Evolutionary conservation across 2,329 filamentous ascomycete genomes (phyloP).

Genomic region (Magnaporthales sp.): DNA sequence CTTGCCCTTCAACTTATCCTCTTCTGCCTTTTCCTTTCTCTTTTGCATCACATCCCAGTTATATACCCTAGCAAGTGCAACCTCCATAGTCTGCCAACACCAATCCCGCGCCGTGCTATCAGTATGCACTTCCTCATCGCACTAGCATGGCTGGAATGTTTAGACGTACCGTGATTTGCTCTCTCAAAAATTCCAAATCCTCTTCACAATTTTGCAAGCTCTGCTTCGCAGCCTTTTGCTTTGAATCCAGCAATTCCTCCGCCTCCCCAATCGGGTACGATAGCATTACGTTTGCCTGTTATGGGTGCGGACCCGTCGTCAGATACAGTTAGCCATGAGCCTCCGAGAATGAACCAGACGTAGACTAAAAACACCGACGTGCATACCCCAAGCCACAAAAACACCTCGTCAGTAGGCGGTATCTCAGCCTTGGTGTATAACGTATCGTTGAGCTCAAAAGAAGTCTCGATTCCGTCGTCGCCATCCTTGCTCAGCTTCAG

Average conservation of each 20-base stretch:
- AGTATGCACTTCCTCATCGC: background rate
- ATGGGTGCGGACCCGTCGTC: too few species aligned
- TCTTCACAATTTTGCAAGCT: slow-evolving; percentile 87
- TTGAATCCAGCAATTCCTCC: slow-evolving; percentile 65
- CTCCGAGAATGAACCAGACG: slow-evolving; percentile 34
- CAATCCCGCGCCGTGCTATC: background rate
- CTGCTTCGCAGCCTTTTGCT: slow-evolving; percentile 69
- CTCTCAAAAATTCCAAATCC: slow-evolving; percentile 87
- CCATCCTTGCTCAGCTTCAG: slow-evolving; percentile 43
- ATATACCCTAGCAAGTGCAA: slow-evolving; percentile 93
- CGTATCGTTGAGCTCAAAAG: slow-evolving; percentile 94
- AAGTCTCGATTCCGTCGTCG: slow-evolving; percentile 69
- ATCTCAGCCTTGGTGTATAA: slow-evolving; percentile 83
- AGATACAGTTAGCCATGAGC: background rate
- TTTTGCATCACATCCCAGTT: slow-evolving; percentile 98
- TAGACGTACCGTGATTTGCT: slow-evolving; percentile 79
- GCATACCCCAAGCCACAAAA: slow-evolving; percentile 86
- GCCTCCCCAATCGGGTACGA: slow-evolving; percentile 89
- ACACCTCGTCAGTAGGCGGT: slow-evolving; percentile 79
- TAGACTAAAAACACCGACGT: slow-evolving; percentile 83
- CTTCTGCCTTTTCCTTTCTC: slow-evolving; percentile 75
- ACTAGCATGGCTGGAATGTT: background rate
- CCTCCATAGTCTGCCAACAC: slow-evolving; percentile 76
- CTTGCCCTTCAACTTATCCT: slow-evolving; percentile 36
- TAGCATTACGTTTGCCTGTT: slow-evolving; percentile 90